Evolutionary conservation across 1,284 basidiomycete genomes (phyloP), one percentile per base, ranked within the genome.

Genomic region (Trichosporon asahii): DNA sequence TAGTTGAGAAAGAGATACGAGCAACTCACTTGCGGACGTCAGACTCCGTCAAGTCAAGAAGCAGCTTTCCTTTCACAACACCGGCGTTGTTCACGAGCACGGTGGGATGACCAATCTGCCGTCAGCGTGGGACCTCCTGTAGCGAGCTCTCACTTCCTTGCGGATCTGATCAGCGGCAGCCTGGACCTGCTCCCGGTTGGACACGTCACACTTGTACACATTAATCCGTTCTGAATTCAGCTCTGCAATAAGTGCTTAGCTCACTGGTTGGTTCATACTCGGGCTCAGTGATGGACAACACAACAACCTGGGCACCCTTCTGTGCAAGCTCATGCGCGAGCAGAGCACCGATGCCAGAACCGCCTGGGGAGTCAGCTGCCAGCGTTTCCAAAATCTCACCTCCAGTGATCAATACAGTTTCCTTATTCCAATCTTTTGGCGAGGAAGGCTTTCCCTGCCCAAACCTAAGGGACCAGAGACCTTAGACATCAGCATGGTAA

Each of bases 1-100:
- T 53, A 69, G 66, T 33, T 31, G 23, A 35, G 1, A 5, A 3
- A 8, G 2, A 8, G 8, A 40, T 14, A 21, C 3, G 23, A 25
- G 12, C 8, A 64, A 18, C 90, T 74, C 77, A 95, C 94, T 91
- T 90, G 73, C 89, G 85, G 49, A 98, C 83, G 77, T 98, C 95
- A 60, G 88, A 86, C 1, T 90, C 86, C 0, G 85, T 85, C 66
- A 98, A 85, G 77, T 95, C 94, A 3, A 95, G 84, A 27, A 98
- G 84, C 0, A 90, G 85, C 78, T 94, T 95, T 33, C 95, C 94
- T 82, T 95, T 91, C 35, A 93, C 92, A 67, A 98, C 89, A n/a
- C 95, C 96, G 0, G 96, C 96, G 78, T 98, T 98, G 84, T 98
- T 98, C 77, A 99, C 86, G 15, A 99, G 84, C 35, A 98, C 88